Evolutionary conservation across 2,329 filamentous ascomycete species (phyloP), one percentile per base, ranked within the genome.

Genomic region (Colletotrichum costaricense): DNA sequence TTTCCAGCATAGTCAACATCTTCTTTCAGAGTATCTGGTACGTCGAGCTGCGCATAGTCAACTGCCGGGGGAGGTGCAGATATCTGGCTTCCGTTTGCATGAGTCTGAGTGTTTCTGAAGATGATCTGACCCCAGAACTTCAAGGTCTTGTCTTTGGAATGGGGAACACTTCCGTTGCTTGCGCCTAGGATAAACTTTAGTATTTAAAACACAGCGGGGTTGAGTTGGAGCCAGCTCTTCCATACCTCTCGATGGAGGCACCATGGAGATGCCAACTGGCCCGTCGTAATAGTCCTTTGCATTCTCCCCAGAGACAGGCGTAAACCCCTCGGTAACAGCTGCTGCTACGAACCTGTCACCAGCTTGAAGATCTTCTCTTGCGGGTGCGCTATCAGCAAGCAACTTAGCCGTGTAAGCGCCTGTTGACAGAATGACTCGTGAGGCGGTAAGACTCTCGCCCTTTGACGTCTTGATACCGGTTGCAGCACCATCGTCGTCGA

Each of bases 41-140:
- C 86, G 3, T 87, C 81, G 88, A 88, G 89, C 74, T 90, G 88
- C 26, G 82, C 84, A 75, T 90, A 89, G 74, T 89, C 88, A 8
- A 80, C 76, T 55, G 80, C 78, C 3, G 82, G 76, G 1, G 88
- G 88, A 1, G 88, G 88, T 4, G 83, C 82, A 6, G 88, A 90
- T 54, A 89, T 78, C 42, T 80, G 78, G 12, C 82, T 82, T 1
- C 87, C 86, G 6, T 86, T 84, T 63, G 84, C 72, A 12, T 85
- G 80, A 55, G 86, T 82, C 58, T 81, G 81, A 8, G 82, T 85
- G 77, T 87, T 88, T 67, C 79, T 85, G 79, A 88, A 88, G 60
- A 88, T 87, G 60, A 81, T 84, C 64, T 86, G 85, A 42, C 86
- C 86, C 86, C 86, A 88, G 83, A 85, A 88, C 75, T 88, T 87